Evolutionary conservation across 345 rosid species (phyloP).

Genomic region (Pseudoturritis turrita): DNA sequence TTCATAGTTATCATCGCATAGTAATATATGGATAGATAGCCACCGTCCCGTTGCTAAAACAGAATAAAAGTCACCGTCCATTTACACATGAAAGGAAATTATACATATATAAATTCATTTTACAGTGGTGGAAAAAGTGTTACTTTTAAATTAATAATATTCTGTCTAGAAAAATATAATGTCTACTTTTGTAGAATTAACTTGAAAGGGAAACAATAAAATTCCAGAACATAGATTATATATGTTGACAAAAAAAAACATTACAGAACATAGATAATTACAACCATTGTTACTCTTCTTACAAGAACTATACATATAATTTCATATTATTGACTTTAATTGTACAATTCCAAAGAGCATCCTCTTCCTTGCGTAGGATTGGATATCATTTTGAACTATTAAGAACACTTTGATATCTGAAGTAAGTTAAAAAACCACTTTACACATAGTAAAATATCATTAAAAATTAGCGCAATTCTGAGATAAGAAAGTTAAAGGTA

Average conservation of each 20-base stretch:
- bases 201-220: too few species aligned
- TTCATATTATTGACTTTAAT: not conserved
- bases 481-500: not conserved
- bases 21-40: not conserved
- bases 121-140: not conserved
- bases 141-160: too few species aligned
- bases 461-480: not conserved
- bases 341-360: not conserved
- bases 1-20: not conserved
- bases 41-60: constrained; percentile 15
- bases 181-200: too few species aligned
- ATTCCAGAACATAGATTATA: too few species aligned
- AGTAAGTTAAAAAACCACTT: not conserved
- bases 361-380: not conserved
- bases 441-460: not conserved
- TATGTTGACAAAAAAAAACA: too few species aligned
- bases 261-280: too few species aligned
- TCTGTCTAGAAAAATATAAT: too few species aligned
- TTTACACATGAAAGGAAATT: not conserved
- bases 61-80: constrained; percentile 8
- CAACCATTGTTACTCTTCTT: not conserved
- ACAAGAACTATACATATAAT: not conserved
- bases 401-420: not conserved
- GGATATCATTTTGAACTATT: not conserved
- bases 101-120: not conserved